Conservation (phyloP, 129 eudicot genomes). For the carrot (Daucus carota) region DNA sequence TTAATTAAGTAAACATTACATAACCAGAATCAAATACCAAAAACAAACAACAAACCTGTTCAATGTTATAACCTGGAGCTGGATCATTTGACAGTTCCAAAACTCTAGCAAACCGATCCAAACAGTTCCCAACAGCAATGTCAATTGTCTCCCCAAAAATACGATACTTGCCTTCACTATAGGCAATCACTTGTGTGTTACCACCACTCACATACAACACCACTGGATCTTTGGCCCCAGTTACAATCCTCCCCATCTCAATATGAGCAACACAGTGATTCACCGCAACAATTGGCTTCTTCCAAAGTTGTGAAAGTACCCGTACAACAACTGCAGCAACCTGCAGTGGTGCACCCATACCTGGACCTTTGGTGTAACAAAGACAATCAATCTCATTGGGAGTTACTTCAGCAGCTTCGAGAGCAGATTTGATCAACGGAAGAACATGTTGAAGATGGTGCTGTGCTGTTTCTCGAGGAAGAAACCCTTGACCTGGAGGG, state of each 20-base stretch:
- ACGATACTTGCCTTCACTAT: conserved; percentile 86
- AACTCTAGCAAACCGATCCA: conserved; percentile 91
- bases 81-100: conserved; percentile 80
- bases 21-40: background rate
- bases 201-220: conserved; percentile 95
- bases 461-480: conserved; percentile 92
- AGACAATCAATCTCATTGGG: conserved; percentile 65
- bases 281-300: conserved; percentile 85
- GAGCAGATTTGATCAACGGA: conserved; percentile 61
- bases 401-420: conserved; percentile 48
- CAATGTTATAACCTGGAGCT: conserved; percentile 89
- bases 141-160: conserved; percentile 91
- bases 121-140: conserved; percentile 86
- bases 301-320: conserved; percentile 83
- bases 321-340: conserved; percentile 79
- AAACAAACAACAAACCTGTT: conserved; percentile 46
- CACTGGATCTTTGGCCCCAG: conserved; percentile 90
- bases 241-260: conserved; percentile 92
- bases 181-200: conserved; percentile 94
- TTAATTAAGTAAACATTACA: background rate
- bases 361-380: conserved; percentile 96
- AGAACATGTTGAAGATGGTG: conserved; percentile 78
- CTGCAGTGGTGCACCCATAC: conserved; percentile 93
- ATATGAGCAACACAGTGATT: conserved; percentile 98
- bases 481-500: conserved; percentile 93